Evolutionary conservation across 2,329 filamentous ascomycete genomes (phyloP), one percentile per base, ranked within the genome.

Genomic region (Orbilia ellipsospora): DNA sequence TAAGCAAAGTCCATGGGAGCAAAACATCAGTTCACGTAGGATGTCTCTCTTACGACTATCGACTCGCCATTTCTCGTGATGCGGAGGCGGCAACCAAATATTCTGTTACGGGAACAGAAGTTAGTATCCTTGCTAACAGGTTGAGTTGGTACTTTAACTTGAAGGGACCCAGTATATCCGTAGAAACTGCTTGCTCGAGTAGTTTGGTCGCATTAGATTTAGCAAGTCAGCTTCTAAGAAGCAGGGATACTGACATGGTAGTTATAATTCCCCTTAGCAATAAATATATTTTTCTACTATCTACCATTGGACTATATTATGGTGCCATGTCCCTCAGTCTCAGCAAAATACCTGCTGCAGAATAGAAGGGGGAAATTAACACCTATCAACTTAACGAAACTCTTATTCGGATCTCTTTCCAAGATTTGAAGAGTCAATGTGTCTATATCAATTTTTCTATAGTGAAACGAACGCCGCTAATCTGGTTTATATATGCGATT

Each of bases 171-270:
- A 72, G 67, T 44, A 50, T 72, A 4, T 42, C 67, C 0, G 80
- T 89, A 13, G 87, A 89, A 62, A 89, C 88, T 0, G 88, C 86
- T 18, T 89, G 88, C 50, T 88, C 86, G 23, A 85, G 84, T 10
- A 86, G 85, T 57, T 82, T 89, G 18, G 84, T 87, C 2, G 85
- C 85, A 0, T 82, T 89, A 2, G 85, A 89, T 77, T 80, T 86
- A 40, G 87, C 86, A 1, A 85, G 84, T 16, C 85, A 86, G 61
- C 85, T 84, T 23, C 80, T 89, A 0, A 81, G 84, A 6, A 81
- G 78, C 20, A 83, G 84, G 6, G 81, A 82, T 23, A 80, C 79
- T 8, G 74, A 78, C 5, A 78, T 80, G 48, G 79, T 81, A 16
- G 59, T 51, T 13, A 42, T 23, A n/a, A 26, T 28, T n/a, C n/a